A percentile compares a stretch with the other conserved stretches of the same genome.
phyloP scores from a whole-genome alignment of 768 basidiomycete genomes.

The Hypsizygus marmoreus region DNA sequence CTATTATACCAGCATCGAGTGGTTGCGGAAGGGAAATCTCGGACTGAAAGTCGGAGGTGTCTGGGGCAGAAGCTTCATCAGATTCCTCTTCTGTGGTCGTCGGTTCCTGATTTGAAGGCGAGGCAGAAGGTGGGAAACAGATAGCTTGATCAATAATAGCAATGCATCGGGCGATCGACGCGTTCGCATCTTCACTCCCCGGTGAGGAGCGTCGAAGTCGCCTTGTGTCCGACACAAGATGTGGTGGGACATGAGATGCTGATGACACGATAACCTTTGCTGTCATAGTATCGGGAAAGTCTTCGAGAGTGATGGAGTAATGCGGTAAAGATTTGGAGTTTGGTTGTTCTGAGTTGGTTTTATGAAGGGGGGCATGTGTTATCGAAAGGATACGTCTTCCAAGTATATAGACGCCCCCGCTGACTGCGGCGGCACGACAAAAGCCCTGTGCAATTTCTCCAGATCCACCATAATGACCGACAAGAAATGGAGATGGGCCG shows the following conservation, averaged over 20 bases:
- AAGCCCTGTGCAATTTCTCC: conserved; percentile 95
- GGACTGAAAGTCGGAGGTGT: no score
- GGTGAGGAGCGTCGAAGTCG: conserved; percentile 8
- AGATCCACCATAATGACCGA: conserved; percentile 93
- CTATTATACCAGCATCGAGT: conserved; percentile 66
- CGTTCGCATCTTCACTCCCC: neutral
- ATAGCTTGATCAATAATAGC: conserved; percentile 41
- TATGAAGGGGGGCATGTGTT: conserved; percentile 10
- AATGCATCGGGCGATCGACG: conserved; percentile 30
- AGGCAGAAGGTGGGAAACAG: conserved; percentile 20
- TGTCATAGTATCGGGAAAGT: conserved; percentile 59
- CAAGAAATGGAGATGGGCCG: conserved; percentile 78
- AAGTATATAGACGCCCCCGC: conserved; percentile 72
- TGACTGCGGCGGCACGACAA: conserved; percentile 83
- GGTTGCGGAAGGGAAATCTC: no score
- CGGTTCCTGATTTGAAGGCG: conserved; percentile 8
- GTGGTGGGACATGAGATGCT: conserved; percentile 30
- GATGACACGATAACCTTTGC: conserved; percentile 60
- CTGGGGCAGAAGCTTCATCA: conserved; percentile 26
- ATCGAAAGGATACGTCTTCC: conserved; percentile 47
- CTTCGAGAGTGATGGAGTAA: conserved; percentile 55
- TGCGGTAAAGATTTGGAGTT: conserved; percentile 14
- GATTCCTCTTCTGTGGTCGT: conserved; percentile 9
- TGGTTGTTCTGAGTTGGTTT: neutral
- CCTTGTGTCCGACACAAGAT: conserved; percentile 24